Percentiles rank a stretch among this genome's conserved stretches.
Conservation (phyloP, 495 filamentous ascomycete species). For the Daldinia grandis region DNA sequence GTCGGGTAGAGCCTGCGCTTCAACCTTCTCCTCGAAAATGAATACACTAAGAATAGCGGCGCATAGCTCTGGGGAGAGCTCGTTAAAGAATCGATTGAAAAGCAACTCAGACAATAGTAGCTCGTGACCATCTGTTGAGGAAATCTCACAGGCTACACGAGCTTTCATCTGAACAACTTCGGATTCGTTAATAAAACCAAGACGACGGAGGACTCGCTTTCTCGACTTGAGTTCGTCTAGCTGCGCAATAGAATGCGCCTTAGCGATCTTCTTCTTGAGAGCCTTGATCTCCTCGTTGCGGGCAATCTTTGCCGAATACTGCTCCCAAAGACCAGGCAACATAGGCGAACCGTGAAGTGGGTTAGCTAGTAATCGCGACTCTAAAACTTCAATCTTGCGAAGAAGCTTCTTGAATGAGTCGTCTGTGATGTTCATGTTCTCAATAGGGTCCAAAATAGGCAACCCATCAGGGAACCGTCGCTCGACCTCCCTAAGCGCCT, state of each 20-base stretch:
- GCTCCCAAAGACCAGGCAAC: conserved; percentile 80
- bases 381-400: conserved; percentile 95
- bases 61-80: conserved; percentile 83
- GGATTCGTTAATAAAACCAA: conserved; percentile 92
- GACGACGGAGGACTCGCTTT: conserved; percentile 94
- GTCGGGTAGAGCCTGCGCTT: conserved; percentile 75
- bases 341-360: conserved; percentile 89
- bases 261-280: conserved; percentile 83
- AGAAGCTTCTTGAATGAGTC: conserved; percentile 92
- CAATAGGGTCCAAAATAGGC: conserved; percentile 86
- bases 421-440: conserved; percentile 93
- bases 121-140: conserved; percentile 84
- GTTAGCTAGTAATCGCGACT: conserved; percentile 87
- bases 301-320: conserved; percentile 83
- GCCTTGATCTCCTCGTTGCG: conserved; percentile 79
- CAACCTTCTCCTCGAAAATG: conserved; percentile 94
- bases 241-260: conserved; percentile 85
- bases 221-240: conserved; percentile 94
- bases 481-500: conserved; percentile 74
- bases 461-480: conserved; percentile 93
- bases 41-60: conserved; percentile 90
- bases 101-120: conserved; percentile 89
- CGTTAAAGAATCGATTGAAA: conserved; percentile 98
- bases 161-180: conserved; percentile 97
- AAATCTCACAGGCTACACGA: conserved; percentile 94